Conservation (phyloP, 202 grass and related monocot genomes). For the Eragrostis tef region DNA sequence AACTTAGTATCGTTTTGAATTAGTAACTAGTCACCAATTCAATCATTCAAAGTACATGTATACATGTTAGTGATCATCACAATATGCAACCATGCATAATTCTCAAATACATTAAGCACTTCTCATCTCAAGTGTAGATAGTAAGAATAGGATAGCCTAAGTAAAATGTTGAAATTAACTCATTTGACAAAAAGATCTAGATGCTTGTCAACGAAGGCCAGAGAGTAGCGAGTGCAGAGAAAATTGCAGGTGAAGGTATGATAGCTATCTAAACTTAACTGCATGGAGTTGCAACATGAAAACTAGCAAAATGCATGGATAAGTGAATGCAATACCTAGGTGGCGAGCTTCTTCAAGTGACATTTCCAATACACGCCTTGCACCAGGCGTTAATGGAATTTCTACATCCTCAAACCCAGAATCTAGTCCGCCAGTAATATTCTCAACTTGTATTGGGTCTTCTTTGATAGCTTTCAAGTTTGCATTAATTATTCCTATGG, state of each 20-base stretch:
- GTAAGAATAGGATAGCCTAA: not conserved
- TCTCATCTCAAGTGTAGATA: too few species aligned
- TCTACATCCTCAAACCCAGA: conserved; percentile 97
- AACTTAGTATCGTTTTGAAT: too few species aligned
- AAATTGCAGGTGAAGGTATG: not conserved
- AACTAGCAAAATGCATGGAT: conserved; percentile 14
- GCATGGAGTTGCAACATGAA: not conserved
- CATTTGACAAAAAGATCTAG: not conserved
- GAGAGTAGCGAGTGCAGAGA: not conserved
- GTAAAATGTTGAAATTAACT: too few species aligned
- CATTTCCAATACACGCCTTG: conserved; percentile 84
- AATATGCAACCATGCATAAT: too few species aligned
- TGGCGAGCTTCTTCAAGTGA: conserved; percentile 90
- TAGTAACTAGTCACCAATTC: too few species aligned
- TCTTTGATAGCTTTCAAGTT: too few species aligned
- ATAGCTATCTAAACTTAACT: conserved; percentile 22
- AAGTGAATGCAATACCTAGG: conserved; percentile 60
- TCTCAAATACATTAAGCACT: too few species aligned
- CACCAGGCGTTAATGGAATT: conserved; percentile 93
- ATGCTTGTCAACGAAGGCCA: not conserved
- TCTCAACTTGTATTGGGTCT: too few species aligned
- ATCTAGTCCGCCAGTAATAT: too few species aligned
- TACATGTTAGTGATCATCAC: too few species aligned
- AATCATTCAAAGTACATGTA: too few species aligned
- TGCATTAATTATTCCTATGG: too few species aligned